phyloP scores from a whole-genome alignment of 768 basidiomycete species.

The Serpula lacrymans region DNA sequence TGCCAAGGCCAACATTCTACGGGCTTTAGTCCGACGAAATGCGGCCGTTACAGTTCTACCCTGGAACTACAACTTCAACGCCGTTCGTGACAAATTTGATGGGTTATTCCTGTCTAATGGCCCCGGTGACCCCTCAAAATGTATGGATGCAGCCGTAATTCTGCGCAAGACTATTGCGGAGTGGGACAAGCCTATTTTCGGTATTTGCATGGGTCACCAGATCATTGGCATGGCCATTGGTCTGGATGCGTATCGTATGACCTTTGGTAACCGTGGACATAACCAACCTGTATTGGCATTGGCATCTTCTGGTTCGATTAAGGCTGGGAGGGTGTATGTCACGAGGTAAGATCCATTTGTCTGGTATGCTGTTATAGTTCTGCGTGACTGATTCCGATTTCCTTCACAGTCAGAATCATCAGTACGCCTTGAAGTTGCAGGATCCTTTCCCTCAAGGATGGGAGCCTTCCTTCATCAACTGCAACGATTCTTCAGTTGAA shows the following conservation, averaged over 20 bases:
- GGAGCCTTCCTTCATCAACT: slow-evolving; percentile 99
- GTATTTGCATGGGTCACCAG: slow-evolving; percentile 99
- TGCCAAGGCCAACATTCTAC: slow-evolving; percentile 95
- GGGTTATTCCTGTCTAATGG: slow-evolving; percentile 97
- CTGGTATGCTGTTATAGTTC: neutral
- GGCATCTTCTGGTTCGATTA: slow-evolving; percentile 90
- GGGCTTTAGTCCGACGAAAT: slow-evolving; percentile 85
- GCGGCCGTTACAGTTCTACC: slow-evolving; percentile 94
- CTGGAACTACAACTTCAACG: slow-evolving; percentile 97
- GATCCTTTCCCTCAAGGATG: slow-evolving; percentile 96
- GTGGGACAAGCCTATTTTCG: slow-evolving; percentile 94
- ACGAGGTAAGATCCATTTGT: slow-evolving; percentile 59
- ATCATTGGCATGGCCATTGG: slow-evolving; percentile 97
- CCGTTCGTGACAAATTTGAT: slow-evolving; percentile 85
- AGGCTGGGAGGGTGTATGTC: slow-evolving; percentile 94
- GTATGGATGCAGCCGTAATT: slow-evolving; percentile 78
- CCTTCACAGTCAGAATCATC: slow-evolving; percentile 89
- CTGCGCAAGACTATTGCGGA: slow-evolving; percentile 80
- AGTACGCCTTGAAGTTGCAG: slow-evolving; percentile 91
- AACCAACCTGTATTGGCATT: slow-evolving; percentile 98
- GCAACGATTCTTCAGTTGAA: slow-evolving; percentile 98
- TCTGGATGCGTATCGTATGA: slow-evolving; percentile 96
- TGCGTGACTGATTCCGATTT: neutral
- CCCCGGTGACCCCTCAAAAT: slow-evolving; percentile 89
- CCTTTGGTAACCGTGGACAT: slow-evolving; percentile 98